Conservation (phyloP, 257 asterid species). For the Solanum chilense region DNA sequence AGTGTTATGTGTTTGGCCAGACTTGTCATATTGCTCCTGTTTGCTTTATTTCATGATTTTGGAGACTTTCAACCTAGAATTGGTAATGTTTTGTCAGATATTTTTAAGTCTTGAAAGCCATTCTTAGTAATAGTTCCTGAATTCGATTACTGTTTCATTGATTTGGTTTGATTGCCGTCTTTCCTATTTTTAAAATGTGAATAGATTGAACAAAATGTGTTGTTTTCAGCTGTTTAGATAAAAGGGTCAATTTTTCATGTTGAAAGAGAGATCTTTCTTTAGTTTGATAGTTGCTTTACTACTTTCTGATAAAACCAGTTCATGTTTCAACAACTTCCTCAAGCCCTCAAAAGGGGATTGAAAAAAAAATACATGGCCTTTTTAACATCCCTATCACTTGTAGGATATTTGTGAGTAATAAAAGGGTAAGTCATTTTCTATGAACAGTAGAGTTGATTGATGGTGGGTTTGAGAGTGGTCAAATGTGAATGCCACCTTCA, state of each 20-base stretch:
- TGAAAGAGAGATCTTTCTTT: conserved; percentile 7
- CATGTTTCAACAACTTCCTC: conserved; percentile 16
- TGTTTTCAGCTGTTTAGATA: conserved; percentile 11
- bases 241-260: conserved; percentile 19
- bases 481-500: neutral
- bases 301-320: conserved; percentile 8
- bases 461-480: neutral
- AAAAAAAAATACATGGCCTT: conserved; percentile 3
- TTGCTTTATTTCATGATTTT: conserved; percentile 15
- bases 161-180: conserved; percentile 14
- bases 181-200: neutral
- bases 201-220: conserved; percentile 4
- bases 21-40: conserved; percentile 4
- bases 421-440: conserved; percentile 25
- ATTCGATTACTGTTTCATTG: conserved; percentile 5
- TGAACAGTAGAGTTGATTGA: neutral
- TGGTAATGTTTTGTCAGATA: neutral
- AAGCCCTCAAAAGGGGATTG: conserved; percentile 17
- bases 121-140: neutral
- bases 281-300: conserved; percentile 7
- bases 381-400: conserved; percentile 34
- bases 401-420: conserved; percentile 18
- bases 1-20: conserved; percentile 13
- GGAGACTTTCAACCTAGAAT: neutral
- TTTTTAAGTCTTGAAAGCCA: conserved; percentile 2